A percentile compares a stretch with the other conserved stretches of the same genome.
These are phyloP conservation scores for Pyricularia pennisetigena DNA, from an alignment of 2,329 filamentous ascomycete genomes.

Conservation along the genomic window DNA sequence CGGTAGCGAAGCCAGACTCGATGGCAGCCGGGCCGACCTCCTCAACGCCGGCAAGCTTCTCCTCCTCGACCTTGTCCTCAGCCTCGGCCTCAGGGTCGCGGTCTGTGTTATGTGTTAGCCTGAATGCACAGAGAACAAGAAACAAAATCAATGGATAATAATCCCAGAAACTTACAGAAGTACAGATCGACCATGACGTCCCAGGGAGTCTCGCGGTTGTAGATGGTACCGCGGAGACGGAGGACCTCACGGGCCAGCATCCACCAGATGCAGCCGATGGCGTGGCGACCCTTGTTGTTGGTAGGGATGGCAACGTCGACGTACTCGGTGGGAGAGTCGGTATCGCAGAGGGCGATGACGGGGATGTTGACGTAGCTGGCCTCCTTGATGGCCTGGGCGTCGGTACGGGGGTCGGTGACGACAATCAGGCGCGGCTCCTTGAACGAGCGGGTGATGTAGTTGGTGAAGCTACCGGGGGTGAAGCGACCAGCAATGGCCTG, in stretches of 20 bases:
- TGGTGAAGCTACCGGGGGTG: slow-evolving; percentile 99
- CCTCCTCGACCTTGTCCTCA: slow-evolving; percentile 91
- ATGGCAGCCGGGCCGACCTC: slow-evolving; percentile 74
- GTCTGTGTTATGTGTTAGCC: slow-evolving; percentile 39
- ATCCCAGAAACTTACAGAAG: slow-evolving; percentile 62
- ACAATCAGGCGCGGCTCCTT: slow-evolving; percentile 99
- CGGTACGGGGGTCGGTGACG: slow-evolving; percentile 98
- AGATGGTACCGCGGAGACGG: slow-evolving; percentile 93
- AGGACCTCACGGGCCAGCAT: slow-evolving; percentile 99
- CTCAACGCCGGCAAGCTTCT: slow-evolving; percentile 80
- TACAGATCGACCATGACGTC: slow-evolving; percentile 99
- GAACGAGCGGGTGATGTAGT: slow-evolving; percentile 99
- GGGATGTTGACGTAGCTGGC: slow-evolving; percentile 99
- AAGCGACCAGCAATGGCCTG: slow-evolving; percentile 98
- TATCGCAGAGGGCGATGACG: slow-evolving; percentile 98
- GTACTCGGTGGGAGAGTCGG: slow-evolving; percentile 98
- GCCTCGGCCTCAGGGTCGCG: slow-evolving; percentile 99
- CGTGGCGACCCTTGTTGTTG: slow-evolving; percentile 99
- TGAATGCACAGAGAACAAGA: background rate
- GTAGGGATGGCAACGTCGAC: slow-evolving; percentile 99
- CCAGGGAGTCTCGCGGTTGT: slow-evolving; percentile 93
- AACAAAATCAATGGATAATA: background rate
- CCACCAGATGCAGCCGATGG: slow-evolving; percentile 99
- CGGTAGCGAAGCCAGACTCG: slow-evolving; percentile 64
- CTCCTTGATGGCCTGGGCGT: slow-evolving; percentile 99